phyloP scores from a whole-genome alignment of 2,329 filamentous ascomycete species.

The Fusarium illudens region DNA sequence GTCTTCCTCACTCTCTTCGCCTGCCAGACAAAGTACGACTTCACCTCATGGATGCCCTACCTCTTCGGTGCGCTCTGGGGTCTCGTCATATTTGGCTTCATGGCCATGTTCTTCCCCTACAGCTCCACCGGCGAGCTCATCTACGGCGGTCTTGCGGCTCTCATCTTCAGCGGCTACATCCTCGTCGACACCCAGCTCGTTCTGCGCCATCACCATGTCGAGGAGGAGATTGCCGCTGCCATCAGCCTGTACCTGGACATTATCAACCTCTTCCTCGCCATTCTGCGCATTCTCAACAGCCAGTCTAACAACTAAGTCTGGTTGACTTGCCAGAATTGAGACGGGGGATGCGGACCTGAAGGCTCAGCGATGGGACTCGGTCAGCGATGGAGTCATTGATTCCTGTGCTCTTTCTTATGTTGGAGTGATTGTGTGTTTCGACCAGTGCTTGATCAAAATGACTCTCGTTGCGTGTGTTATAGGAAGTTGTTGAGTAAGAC shows the following conservation, averaged over 20 bases:
- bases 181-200: constrained; percentile 96
- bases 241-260: constrained; percentile 96
- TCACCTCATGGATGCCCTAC: constrained; percentile 96
- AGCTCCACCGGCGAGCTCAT: constrained; percentile 83
- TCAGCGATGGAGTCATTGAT: neutral
- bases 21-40: constrained; percentile 98
- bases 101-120: constrained; percentile 87
- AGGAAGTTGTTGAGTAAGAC: neutral
- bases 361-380: neutral
- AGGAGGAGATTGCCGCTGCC: constrained; percentile 95
- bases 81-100: constrained; percentile 90
- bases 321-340: neutral
- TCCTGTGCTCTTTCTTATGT: neutral
- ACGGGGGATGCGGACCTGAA: neutral
- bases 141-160: constrained; percentile 81
- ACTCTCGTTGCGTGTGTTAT: constrained; percentile 9
- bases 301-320: constrained; percentile 81
- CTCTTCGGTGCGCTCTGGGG: constrained; percentile 92
- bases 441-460: neutral
- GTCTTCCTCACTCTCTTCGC: constrained; percentile 85
- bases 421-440: constrained; percentile 9
- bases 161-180: constrained; percentile 95
- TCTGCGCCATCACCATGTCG: constrained; percentile 94
- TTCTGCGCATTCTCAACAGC: constrained; percentile 94
- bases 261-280: constrained; percentile 96